Evolutionary conservation across 129 eudicot species (phyloP), one percentile per base, ranked within the genome.

Genomic region (Helianthus tuberosus): DNA sequence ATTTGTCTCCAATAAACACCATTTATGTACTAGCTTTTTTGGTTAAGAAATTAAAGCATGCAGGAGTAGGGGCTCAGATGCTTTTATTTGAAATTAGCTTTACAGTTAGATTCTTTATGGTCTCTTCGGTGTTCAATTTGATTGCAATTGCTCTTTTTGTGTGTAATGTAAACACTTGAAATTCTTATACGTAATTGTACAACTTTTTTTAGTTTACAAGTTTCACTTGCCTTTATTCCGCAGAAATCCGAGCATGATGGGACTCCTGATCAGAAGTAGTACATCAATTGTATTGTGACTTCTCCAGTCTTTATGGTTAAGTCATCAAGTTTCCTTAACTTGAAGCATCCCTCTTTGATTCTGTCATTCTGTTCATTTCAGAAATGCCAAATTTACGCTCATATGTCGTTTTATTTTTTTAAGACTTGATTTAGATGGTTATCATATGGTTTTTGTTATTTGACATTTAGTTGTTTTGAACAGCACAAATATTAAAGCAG

Each of bases 231-330:
- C 78, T 79, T 79, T 75, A 12, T 77, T 75, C 6, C 71, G 84
- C 88, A 86, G 91, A 86, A 86, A 72, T 15, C 77, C 3, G 78
- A 74, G 48, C 79, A 83, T 70, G 91, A 71, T 17, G 86, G 59
- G 58, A 43, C 73, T 27, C 32, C 79, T 69, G 88, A 77, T 70
- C 84, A 86, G 72, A 77, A 74, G 63, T 23, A 81, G 12, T 72
- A 67, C 47, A 75, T 62, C 25, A 35, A 27, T 68, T 36, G 66
- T 70, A 77, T 23, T 39, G 47, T 11, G 65, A 66, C 14, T 29
- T 72, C 54, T 57, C 55, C 54, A 52, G 32, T 65, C 11, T 53
- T 38, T 59, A 27, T 64, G 68, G 51, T 54, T 36, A 71, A 71
- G 64, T 23, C 14, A 29, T 69, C 14, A 46, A 61, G 71, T 71